These are phyloP conservation scores for Cystobasidium sp. DNA, from an alignment of 1,284 basidiomycete genomes.

Conservation along the genomic window DNA sequence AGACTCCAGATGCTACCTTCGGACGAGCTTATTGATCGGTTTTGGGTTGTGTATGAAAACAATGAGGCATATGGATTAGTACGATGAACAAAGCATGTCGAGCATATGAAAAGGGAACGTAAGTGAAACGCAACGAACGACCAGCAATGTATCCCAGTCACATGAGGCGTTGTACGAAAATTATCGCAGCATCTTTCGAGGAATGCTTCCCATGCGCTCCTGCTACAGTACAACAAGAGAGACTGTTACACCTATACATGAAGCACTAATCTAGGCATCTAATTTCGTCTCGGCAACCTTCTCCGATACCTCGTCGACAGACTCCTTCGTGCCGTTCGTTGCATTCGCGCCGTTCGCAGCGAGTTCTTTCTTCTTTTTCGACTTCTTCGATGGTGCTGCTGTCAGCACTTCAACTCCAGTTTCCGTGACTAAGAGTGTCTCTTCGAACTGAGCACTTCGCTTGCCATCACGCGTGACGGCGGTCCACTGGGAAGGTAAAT, in stretches of 20 bases:
- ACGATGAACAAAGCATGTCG: too few species aligned
- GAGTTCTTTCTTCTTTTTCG: not conserved
- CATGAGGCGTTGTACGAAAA: too few species aligned
- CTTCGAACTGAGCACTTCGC: constrained; percentile 91
- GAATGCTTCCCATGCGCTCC: not conserved
- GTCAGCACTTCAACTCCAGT: constrained; percentile 88
- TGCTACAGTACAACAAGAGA: not conserved
- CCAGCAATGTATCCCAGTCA: too few species aligned
- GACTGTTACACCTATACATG: not conserved
- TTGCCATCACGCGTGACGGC: constrained; percentile 88
- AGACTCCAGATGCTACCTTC: too few species aligned
- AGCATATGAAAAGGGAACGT: too few species aligned
- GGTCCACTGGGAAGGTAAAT: constrained; percentile 68
- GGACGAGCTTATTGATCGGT: too few species aligned
- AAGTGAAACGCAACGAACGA: too few species aligned
- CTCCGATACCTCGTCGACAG: constrained; percentile 27
- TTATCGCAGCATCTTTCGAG: too few species aligned
- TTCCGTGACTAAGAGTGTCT: constrained; percentile 90
- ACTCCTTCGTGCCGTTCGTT: not conserved
- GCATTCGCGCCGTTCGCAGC: not conserved
- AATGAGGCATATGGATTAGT: too few species aligned
- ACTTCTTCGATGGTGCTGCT: constrained; percentile 58
- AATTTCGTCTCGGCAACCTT: constrained; percentile 33
- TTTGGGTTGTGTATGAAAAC: too few species aligned
- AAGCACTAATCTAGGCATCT: not conserved